Percentiles rank a stretch among this genome's conserved stretches.
Conservation (phyloP, 2,329 filamentous ascomycete genomes). For the Monosporascus sp. region DNA sequence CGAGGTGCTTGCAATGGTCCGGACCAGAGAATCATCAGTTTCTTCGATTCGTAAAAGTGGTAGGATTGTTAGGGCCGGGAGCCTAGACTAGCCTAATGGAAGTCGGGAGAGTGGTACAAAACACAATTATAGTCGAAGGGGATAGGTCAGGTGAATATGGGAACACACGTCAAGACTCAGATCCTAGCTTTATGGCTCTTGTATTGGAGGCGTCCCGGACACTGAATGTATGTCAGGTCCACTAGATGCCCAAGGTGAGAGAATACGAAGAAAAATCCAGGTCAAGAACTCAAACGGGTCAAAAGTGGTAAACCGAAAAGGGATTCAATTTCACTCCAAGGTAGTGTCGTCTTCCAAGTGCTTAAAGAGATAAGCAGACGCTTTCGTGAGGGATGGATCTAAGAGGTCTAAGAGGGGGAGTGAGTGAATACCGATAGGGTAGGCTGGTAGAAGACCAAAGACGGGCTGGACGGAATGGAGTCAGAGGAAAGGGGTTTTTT, state of each 20-base stretch:
- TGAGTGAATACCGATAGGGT: not conserved
- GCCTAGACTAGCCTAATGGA: too few species aligned
- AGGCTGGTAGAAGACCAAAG: constrained; percentile 4
- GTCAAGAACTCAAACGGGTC: not conserved
- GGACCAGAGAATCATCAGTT: too few species aligned
- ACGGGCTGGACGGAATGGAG: not conserved
- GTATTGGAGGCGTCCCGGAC: too few species aligned
- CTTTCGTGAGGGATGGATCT: constrained; percentile 4
- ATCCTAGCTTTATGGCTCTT: too few species aligned
- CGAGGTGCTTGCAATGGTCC: too few species aligned
- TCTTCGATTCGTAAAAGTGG: too few species aligned
- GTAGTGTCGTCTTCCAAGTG: constrained; percentile 6
- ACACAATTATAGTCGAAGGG: too few species aligned
- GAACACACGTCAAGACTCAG: too few species aligned
- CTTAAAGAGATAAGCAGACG: constrained; percentile 1
- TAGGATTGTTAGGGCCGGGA: too few species aligned
- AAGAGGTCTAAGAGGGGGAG: constrained; percentile 6
- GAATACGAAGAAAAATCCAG: not conserved
- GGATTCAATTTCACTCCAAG: constrained; percentile 10
- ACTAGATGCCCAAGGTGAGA: not conserved
- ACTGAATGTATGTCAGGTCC: not conserved
- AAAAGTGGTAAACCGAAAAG: not conserved
- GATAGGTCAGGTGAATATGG: too few species aligned
- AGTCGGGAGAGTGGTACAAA: too few species aligned
- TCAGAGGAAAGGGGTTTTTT: not conserved